Evolutionary conservation across 2,329 filamentous ascomycete genomes (phyloP), one percentile per base, ranked within the genome.

Genomic region (Periconia sp.): DNA sequence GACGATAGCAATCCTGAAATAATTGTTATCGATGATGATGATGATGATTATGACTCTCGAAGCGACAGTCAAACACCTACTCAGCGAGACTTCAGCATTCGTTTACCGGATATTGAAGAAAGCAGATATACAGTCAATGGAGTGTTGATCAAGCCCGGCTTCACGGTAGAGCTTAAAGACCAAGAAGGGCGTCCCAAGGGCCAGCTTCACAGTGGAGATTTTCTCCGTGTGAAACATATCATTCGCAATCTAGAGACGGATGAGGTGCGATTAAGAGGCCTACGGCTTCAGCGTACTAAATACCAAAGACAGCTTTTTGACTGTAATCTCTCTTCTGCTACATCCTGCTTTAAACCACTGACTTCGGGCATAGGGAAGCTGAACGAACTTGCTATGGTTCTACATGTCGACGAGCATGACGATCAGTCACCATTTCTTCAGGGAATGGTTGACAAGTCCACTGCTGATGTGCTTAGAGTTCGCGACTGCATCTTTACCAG

Each of bases 301-400:
- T 61, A 63, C 24, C 29, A 57, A 1, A 36, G 39, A 0, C 58
- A 43, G 1, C 4, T 58, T 0, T 63, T 63, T 12, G 48, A 61
- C 2, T 13, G 5, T 32, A 21, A 24, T 17, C 15, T 13, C 8
- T 39, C 7, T 31, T 23, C 12, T 15, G 29, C 15, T 32, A 32
- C 11, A 30, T n/a, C n/a, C n/a, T 13, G 26, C n/a, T 30, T 13
- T 10, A 24, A 13, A 31, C 10, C 24, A 37, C 46, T 47, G 18
- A 52, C 37, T 13, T n/a, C 4, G 1, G 15, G 11, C 19, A 10
- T 21, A 63, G 59, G 43, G 26, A 61, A 57, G n/a, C 23, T 59
- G 2, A 63, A 63, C 25, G 57, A 63, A 15, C 11, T 63, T 2
- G 48, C 54, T 19, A 46, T 63, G 39, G 16, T 56, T 1, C n/a